Conservation (phyloP, 2,329 filamentous ascomycete species). For the Pezicula rhizophila region DNA sequence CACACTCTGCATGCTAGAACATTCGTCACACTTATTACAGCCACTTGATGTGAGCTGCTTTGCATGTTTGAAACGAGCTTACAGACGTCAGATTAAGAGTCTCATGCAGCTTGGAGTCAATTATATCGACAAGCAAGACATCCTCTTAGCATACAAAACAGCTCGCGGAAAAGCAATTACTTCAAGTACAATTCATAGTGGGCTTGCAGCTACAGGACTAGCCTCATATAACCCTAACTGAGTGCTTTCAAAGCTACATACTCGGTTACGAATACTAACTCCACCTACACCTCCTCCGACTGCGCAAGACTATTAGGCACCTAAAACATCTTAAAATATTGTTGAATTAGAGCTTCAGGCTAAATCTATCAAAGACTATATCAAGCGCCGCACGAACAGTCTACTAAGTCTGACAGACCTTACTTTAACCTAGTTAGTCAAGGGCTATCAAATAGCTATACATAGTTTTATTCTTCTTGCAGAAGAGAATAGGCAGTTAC, state of each 20-base stretch:
- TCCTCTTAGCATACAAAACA: conserved; percentile 18
- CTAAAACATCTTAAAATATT: conserved; percentile 9
- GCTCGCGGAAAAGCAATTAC: conserved; percentile 19
- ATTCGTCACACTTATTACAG: conserved; percentile 30
- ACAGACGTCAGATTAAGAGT: conserved; percentile 19
- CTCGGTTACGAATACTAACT: not conserved
- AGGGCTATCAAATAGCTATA: conserved; percentile 12
- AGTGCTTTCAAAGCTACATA: conserved; percentile 22
- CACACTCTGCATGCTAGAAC: conserved; percentile 26
- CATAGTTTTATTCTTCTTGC: conserved; percentile 9
- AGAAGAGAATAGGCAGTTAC: conserved; percentile 6
- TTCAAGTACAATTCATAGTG: conserved; percentile 19
- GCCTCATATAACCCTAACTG: conserved; percentile 24
- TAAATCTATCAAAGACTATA: conserved; percentile 1
- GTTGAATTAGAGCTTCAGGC: conserved; percentile 9
- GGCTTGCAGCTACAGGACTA: conserved; percentile 25
- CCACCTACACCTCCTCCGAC: conserved; percentile 2
- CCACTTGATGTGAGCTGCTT: conserved; percentile 30
- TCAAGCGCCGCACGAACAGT: conserved; percentile 2
- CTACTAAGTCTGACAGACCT: conserved; percentile 1
- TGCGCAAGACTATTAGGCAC: conserved; percentile 1
- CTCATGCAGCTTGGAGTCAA: conserved; percentile 17
- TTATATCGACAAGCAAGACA: conserved; percentile 21
- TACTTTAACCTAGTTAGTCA: conserved; percentile 8
- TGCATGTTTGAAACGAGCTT: conserved; percentile 23